Evolutionary conservation across 2,329 filamentous ascomycete genomes (phyloP).

Genomic region (Hypoxylon sp.): DNA sequence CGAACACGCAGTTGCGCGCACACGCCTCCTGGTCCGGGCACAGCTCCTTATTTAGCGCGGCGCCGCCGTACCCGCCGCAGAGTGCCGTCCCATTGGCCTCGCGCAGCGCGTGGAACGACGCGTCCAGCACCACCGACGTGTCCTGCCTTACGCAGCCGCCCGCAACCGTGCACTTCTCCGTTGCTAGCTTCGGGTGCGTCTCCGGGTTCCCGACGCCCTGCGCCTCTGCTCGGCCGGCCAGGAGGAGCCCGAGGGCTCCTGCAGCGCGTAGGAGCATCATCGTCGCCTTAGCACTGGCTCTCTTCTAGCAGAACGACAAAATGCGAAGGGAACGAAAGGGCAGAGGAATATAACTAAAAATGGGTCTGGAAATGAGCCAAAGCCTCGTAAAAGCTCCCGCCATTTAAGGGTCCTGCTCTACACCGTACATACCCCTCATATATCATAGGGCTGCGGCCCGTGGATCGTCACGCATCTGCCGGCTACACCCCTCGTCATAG

Average conservation of each 20-base stretch:
- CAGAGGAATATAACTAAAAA: constrained; percentile 1
- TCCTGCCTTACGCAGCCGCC: constrained; percentile 56
- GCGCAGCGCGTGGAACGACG: constrained; percentile 50
- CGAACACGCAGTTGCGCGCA: constrained; percentile 59
- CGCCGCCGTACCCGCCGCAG: constrained; percentile 40
- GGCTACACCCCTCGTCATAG: constrained; percentile 4
- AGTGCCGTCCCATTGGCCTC: constrained; percentile 23
- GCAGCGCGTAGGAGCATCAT: constrained; percentile 21
- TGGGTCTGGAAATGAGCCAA: background rate
- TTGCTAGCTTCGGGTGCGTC: constrained; percentile 57
- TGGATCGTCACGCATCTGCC: constrained; percentile 16
- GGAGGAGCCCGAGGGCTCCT: constrained; percentile 4
- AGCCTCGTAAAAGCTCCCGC: constrained; percentile 2
- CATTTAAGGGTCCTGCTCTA: constrained; percentile 18
- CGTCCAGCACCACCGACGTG: constrained; percentile 61
- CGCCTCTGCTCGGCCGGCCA: constrained; percentile 10
- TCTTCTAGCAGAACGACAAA: background rate
- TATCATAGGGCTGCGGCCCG: constrained; percentile 1
- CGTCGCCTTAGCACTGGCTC: background rate
- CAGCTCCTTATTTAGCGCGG: constrained; percentile 48
- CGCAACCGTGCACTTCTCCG: constrained; percentile 58
- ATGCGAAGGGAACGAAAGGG: background rate
- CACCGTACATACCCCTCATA: constrained; percentile 5
- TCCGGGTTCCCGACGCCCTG: constrained; percentile 32
- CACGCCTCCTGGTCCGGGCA: constrained; percentile 57